Evolutionary conservation across 345 rosid genomes (phyloP), one percentile per base, ranked within the genome.

Genomic region (Brassica juncea): DNA sequence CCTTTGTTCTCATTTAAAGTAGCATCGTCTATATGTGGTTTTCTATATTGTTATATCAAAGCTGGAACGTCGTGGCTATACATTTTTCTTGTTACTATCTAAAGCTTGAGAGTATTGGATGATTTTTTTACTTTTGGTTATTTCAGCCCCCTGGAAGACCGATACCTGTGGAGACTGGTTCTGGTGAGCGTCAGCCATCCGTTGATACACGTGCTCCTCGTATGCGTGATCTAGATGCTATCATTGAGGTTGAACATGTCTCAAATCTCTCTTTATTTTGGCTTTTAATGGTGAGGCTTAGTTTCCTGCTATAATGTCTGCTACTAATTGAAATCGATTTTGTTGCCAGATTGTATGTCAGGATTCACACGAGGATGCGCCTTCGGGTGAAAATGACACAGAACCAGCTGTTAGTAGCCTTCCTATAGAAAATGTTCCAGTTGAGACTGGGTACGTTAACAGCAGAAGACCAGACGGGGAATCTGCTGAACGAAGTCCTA

Each of bases 121-220:
- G 57, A 6, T 54, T 54, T 52, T 54, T 77, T 14, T 74, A 76
- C 0, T 54, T 37, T 76, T 72, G 19, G 9, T 54, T 54, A 16
- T 71, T 65, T 69, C 87, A 96, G 99, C 99, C 99, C 69, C 87
- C 97, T 66, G 99, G 99, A 75, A 88, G 98, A 86, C 87, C 98
- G 23, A 96, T 96, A 83, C 99, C 93, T 83, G 99, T 96, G 66
- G 99, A 96, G 84, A 84, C 84, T 77, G 98, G 98, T 68, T 86
- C 47, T 81, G 94, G 97, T 78, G 99, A 96, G 60, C 98, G 99
- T 32, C 86, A 84, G 55, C 97, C 99, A 0, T 96, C 99, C 66
- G 81, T 83, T 57, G 99, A 96, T 73, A 87, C 94, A 47, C 94
- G 99, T 28, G 92, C 89, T 31, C 93, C 97, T 66, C 89, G 99